Base-by-base conservation (phyloP, 129 eudicot genomes). In the Arctium lappa region DNA sequence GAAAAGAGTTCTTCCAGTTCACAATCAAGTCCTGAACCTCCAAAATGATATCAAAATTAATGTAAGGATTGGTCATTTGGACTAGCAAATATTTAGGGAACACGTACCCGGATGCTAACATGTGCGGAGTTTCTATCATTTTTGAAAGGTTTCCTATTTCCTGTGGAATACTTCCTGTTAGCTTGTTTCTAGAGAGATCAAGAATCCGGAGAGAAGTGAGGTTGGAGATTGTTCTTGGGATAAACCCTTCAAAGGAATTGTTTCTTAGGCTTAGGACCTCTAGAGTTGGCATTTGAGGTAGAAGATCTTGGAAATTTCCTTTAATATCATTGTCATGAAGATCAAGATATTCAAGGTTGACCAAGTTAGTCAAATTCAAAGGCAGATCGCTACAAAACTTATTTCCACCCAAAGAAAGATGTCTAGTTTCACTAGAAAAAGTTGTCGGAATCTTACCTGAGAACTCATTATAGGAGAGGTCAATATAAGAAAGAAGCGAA, bases 351-450 rank as follows among this genome's bases (percentile, higher is more conserved):
- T 75, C 79, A 8, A 89, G 87, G 44, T 70, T 50, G 16, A 30
- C 83, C 31, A 89, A 27, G 1, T 79, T 81, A 10, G 83, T 82
- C 60, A 89, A 76, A 34, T 86, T 81, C 69, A 10, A 27, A 42
- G 85, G 92, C 75, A 89, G 69, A 8, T 42, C 34, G 10, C 90
- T 88, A 0, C 86, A 89, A 36, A 89, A 89, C 7, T 89, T 81
- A 31, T 89, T 89, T 12, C 78, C 72, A 1, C 87, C 90, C 5
- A 86, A 70, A 31, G 81, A 70, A 34, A 86, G 82, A 62, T 84
- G 50, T 18, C 22, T 29, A 3, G 81, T 84, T 74, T 53, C 78
- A 7, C 5, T 16, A 13, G 82, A 39, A 71, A 86, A 84, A 16
- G 76, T 74, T 10, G 74, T 50, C 0, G 92, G 88, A 22, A 89